Evolutionary conservation across 129 eudicot genomes (phyloP).

Genomic region (Centella asiatica): DNA sequence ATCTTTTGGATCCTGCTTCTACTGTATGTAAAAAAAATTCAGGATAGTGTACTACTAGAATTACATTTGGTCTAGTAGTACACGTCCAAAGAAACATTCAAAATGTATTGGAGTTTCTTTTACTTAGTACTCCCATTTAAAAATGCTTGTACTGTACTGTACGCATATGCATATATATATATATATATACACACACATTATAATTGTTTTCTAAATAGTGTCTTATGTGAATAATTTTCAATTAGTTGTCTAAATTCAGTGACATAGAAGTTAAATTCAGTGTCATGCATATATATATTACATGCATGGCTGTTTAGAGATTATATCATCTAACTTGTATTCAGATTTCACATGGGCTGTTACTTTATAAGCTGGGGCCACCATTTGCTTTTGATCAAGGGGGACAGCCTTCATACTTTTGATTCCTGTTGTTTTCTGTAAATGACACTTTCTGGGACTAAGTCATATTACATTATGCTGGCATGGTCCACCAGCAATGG

Average conservation of each 20-base stretch:
- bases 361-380: not conserved
- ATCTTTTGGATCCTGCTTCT: not conserved
- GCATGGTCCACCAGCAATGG: conserved; percentile 2
- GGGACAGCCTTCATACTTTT: conserved; percentile 6
- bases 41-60: not conserved
- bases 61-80: too few relatives aligned
- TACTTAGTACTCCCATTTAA: too few relatives aligned
- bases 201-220: not conserved
- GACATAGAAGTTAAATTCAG: too few relatives aligned
- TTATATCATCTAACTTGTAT: not conserved
- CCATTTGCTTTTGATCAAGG: conserved; percentile 4
- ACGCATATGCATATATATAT: too few relatives aligned
- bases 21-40: not conserved
- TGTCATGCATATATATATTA: too few relatives aligned
- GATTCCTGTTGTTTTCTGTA: not conserved
- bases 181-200: too few relatives aligned
- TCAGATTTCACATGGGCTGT: conserved; percentile 4
- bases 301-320: not conserved
- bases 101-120: too few relatives aligned
- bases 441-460: conserved; percentile 7
- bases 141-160: too few relatives aligned
- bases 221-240: not conserved
- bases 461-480: not conserved
- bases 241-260: not conserved
- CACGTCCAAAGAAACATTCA: too few relatives aligned